A percentile compares a stretch with the other conserved stretches of the same genome.
phyloP scores from a whole-genome alignment of 73 alveolate species.

The Tetrahymena borealis region DNA sequence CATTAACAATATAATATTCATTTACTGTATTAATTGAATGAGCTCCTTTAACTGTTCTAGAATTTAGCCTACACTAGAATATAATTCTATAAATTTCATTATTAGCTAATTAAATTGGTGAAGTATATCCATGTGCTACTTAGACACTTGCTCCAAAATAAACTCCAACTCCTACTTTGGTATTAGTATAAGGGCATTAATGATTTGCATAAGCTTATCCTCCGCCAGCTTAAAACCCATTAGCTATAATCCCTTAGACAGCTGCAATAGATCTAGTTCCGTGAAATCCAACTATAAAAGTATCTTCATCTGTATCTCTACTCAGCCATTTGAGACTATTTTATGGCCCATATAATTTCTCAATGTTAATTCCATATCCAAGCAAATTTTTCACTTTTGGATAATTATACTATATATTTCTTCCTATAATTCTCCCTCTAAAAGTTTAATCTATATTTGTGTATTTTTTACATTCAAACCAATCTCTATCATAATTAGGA shows the following conservation, averaged over 20 bases:
- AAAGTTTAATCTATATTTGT: neutral
- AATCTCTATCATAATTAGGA: neutral
- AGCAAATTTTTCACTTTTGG: neutral
- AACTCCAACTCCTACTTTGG: neutral
- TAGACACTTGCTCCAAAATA: neutral
- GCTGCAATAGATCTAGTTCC: neutral
- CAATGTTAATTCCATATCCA: neutral
- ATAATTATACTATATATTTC: neutral
- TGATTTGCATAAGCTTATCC: neutral
- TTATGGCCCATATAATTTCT: neutral
- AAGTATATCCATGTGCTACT: neutral
- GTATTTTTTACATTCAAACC: neutral
- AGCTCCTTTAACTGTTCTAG: neutral
- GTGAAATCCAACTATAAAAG: neutral
- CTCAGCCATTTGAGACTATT: neutral
- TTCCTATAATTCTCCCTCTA: neutral
- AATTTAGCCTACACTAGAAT: neutral
- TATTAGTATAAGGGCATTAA: neutral
- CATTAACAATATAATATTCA: neutral
- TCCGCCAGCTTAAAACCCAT: neutral
- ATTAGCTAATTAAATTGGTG: neutral
- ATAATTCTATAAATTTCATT: neutral
- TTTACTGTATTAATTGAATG: neutral
- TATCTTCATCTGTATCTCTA: neutral
- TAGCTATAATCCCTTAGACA: neutral